Evolutionary conservation across 2,329 filamentous ascomycete species (phyloP).

Genomic region (Fusarium xylarioides): DNA sequence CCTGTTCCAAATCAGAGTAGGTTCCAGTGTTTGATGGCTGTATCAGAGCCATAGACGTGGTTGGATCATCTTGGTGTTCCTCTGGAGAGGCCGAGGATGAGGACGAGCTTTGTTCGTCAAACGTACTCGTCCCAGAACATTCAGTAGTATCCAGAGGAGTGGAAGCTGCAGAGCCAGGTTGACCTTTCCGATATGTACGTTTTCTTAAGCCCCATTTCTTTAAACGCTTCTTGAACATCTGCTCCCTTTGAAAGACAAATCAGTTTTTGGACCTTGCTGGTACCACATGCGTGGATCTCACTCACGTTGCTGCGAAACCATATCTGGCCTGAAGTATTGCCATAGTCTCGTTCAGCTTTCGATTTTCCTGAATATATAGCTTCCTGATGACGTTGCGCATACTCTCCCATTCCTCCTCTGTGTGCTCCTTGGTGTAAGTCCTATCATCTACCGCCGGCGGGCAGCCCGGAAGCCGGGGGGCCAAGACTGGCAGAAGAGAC

Average conservation of each 20-base stretch:
- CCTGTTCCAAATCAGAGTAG: slow-evolving; percentile 45
- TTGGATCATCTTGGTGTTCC: slow-evolving; percentile 20
- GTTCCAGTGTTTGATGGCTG: slow-evolving; percentile 38
- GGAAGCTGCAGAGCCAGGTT: slow-evolving; percentile 30
- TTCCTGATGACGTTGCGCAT: slow-evolving; percentile 46
- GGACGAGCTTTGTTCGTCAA: slow-evolving; percentile 24
- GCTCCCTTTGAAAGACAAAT: slow-evolving; percentile 42
- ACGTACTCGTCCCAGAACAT: slow-evolving; percentile 15
- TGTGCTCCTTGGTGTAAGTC: slow-evolving; percentile 47
- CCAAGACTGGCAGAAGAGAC: slow-evolving; percentile 45
- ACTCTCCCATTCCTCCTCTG: slow-evolving; percentile 48
- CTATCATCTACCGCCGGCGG: slow-evolving; percentile 38
- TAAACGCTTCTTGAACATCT: slow-evolving; percentile 53
- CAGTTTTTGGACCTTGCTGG: slow-evolving; percentile 13
- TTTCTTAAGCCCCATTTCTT: slow-evolving; percentile 53
- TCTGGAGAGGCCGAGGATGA: slow-evolving; percentile 25
- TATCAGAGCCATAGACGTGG: slow-evolving; percentile 31
- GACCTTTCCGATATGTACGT: slow-evolving; percentile 47
- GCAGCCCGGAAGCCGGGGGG: slow-evolving; percentile 47
- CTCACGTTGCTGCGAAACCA: slow-evolving; percentile 52
- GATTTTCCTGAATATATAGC: slow-evolving; percentile 49
- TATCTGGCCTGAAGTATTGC: slow-evolving; percentile 47
- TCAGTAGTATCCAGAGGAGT: slow-evolving; percentile 30
- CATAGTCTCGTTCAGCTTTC: slow-evolving; percentile 51
- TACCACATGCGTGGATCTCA: slow-evolving; percentile 1